Conservation (phyloP, 2,329 filamentous ascomycete genomes). For the Nigrospora osmanthi region DNA sequence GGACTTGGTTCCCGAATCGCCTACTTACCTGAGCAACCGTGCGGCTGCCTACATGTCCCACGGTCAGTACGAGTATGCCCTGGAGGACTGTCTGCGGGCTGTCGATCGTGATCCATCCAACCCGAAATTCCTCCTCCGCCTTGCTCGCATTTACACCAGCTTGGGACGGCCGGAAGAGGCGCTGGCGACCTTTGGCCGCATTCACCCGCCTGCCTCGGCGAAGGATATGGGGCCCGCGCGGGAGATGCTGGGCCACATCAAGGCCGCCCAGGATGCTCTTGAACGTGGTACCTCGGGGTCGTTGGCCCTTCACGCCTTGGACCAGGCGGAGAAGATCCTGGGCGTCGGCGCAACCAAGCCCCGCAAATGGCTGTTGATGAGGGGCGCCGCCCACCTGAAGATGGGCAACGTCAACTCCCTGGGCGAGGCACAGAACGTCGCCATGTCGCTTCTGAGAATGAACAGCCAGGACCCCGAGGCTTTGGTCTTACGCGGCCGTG, state of each 20-base stretch:
- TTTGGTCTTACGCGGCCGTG: conserved; percentile 77
- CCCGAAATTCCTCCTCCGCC: conserved; percentile 76
- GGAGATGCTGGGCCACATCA: conserved; percentile 77
- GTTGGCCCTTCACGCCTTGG: conserved; percentile 86
- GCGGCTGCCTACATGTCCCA: conserved; percentile 91
- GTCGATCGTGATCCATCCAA: conserved; percentile 80
- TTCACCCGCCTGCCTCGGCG: conserved; percentile 70
- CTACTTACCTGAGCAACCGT: conserved; percentile 90
- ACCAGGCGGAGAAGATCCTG: conserved; percentile 78
- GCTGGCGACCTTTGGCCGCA: conserved; percentile 70
- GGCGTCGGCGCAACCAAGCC: conserved; percentile 71
- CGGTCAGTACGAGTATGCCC: conserved; percentile 66
- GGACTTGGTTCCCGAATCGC: conserved; percentile 74
- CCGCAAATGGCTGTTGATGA: conserved; percentile 89
- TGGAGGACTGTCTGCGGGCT: conserved; percentile 80
- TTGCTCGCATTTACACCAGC: conserved; percentile 84
- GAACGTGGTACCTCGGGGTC: conserved; percentile 71
- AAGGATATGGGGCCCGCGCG: conserved; percentile 81
- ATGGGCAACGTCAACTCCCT: conserved; percentile 86
- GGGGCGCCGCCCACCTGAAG: conserved; percentile 84
- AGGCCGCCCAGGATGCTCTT: conserved; percentile 71
- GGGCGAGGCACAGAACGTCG: conserved; percentile 86
- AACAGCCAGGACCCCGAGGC: conserved; percentile 94
- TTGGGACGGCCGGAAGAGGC: conserved; percentile 84
- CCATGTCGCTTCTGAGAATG: conserved; percentile 74